Evolutionary conservation across 2,329 filamentous ascomycete species (phyloP), one percentile per base, ranked within the genome.

Genomic region (Colletotrichum higginsianum): DNA sequence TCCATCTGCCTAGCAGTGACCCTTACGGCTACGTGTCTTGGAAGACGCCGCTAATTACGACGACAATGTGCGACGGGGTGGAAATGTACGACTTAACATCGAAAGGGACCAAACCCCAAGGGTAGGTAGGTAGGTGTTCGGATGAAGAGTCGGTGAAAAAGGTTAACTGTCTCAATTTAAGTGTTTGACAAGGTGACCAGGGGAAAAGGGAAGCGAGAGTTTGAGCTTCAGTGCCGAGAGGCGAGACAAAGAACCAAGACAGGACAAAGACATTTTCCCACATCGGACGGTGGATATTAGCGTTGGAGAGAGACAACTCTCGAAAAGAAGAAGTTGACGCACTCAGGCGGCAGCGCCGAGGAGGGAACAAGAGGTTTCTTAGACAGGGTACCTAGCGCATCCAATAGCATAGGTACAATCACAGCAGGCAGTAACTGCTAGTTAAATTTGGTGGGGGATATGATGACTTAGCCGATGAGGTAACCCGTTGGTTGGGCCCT

Each of bases 71-170:
- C 30, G 42, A 35, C 44, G 15, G n/a, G 35, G 35, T 35, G 8
- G 30, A 35, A 42, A 52, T 23, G 30, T 62, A 16, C 9, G 21
- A 52, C 53, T 44, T 23, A 2, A 30, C 26, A 30, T 30, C 26
- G 26, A 7, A 21, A 38, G 38, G 30, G n/a, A 16, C 21, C 15
- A n/a, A 44, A n/a, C 9, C n/a, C 18, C 49, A 21, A 53, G 16
- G 35, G 23, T n/a, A 38, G 35, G 35, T 11, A 38, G 35, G 35
- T 11, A 57, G 42, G 58, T 64, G 42, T 68, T 64, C 50, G 44
- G 60, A 65, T 46, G 60, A 44, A 13, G 35, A 57, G 40, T 38
- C 35, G 11, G 35, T 38, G 30, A 13, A 30, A 38, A 38, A n/a
- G 18, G 21, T 11, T 18, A 40, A n/a, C 16, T 40, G 44, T 21